Evolutionary conservation across 805 yeast genomes (phyloP), one percentile per base, ranked within the genome.

Genomic region (Kuraishia borneana): DNA sequence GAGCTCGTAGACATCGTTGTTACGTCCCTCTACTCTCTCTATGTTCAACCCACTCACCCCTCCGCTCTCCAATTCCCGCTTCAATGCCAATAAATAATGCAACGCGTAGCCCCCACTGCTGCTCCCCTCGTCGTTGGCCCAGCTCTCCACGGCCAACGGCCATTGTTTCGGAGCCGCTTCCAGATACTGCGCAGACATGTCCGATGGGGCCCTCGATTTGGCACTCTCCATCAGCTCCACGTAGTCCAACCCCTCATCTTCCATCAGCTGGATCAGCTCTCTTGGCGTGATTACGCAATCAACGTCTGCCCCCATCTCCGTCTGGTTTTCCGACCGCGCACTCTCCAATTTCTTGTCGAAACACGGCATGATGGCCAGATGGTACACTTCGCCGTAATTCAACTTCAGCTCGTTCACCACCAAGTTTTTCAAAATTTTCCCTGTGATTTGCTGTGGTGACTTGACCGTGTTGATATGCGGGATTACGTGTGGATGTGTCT

Each of bases 281-380:
- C 75, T 78, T 9, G 97, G 87, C 0, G 98, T 92, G 17, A 92
- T 70, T 3, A 92, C 98, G 60, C 96, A 83, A 53, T 92, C 96
- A 9, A 92, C 96, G 9, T 50, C 53, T 4, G 35, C 33, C 5
- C 43, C 50, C 4, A 45, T 54, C 3, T 29, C 35, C 2, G 42
- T 41, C 12, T 34, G 41, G 34, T 65, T 60, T 42, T 84, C 95
- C 0, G 83, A 78, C 40, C 97, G 67, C 3, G 95, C 87, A 19
- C 96, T 92, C 59, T 92, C 98, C 28, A 88, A 66, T 54, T 92
- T 92, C 58, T 92, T 92, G 54, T 92, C 98, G 53, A 92, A 92
- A 47, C 97, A 89, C 2, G 98, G 97, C 97, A 89, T 89, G 16
- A 92, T 63, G 6, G 92, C 71, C 36, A 92, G 57, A 53, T 89